These are phyloP conservation scores for Aspergillus heteromorphus DNA, from an alignment of 495 filamentous ascomycete genomes.

Conservation along the genomic window DNA sequence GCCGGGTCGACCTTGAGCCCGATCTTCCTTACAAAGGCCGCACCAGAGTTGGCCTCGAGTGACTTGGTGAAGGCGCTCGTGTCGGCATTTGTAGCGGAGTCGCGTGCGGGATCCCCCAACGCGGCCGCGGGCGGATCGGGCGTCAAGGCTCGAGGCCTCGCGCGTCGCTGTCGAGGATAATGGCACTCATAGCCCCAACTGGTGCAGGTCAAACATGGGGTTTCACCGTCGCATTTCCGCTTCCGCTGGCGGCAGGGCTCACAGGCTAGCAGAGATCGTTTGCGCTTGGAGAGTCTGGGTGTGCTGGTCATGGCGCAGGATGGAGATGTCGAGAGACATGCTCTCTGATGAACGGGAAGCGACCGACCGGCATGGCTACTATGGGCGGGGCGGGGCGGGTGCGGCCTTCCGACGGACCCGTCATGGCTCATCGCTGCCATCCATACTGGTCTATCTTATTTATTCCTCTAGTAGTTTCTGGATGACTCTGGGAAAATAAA, in stretches of 20 bases:
- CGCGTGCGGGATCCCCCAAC: neutral
- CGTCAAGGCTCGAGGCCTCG: neutral
- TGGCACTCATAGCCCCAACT: constrained; percentile 45
- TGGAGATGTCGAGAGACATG: too few relatives aligned
- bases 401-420: too few relatives aligned
- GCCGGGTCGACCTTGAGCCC: constrained; percentile 44
- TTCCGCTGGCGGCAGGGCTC: constrained; percentile 46
- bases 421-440: too few relatives aligned
- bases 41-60: constrained; percentile 45
- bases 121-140: constrained; percentile 3
- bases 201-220: constrained; percentile 42
- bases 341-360: too few relatives aligned
- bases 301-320: too few relatives aligned
- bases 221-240: constrained; percentile 41
- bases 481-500: too few relatives aligned
- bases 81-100: neutral
- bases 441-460: too few relatives aligned
- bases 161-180: constrained; percentile 19
- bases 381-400: too few relatives aligned
- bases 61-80: constrained; percentile 14
- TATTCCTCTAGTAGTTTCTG: too few relatives aligned
- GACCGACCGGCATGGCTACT: too few relatives aligned
- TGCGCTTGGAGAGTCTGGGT: constrained; percentile 24
- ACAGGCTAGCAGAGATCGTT: constrained; percentile 37
- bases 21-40: constrained; percentile 46